A percentile compares a stretch with the other conserved stretches of the same genome.
These are phyloP conservation scores for Starmerella sp. DNA, from an alignment of 805 yeast genomes.

Conservation along the genomic window DNA sequence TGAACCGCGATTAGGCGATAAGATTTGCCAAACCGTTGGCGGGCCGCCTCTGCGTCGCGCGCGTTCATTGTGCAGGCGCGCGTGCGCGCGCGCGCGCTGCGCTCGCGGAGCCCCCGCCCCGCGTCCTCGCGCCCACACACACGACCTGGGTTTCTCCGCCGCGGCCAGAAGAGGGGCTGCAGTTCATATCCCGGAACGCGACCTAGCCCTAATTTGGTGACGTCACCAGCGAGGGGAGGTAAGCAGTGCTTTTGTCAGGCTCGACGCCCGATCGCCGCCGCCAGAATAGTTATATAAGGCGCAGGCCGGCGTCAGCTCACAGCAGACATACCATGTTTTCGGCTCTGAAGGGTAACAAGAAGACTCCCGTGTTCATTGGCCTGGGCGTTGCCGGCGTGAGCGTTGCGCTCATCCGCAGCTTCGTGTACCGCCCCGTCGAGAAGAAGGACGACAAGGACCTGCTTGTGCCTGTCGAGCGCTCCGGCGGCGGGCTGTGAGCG, in stretches of 20 bases:
- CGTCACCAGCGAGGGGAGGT: not conserved
- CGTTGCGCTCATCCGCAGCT: conserved; percentile 14
- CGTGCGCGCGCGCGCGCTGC: too few species aligned
- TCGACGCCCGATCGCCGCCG: conserved; percentile 3
- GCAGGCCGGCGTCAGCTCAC: not conserved
- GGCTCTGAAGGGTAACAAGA: not conserved
- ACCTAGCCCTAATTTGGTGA: not conserved
- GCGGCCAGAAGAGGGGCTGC: not conserved
- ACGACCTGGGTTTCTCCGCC: not conserved
- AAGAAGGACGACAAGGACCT: conserved; percentile 25
- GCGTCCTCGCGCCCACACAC: not conserved
- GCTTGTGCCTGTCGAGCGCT: conserved; percentile 30
- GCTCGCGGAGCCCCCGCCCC: too few species aligned
- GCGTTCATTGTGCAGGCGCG: too few species aligned
- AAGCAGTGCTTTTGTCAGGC: not conserved
- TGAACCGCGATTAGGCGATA: not conserved
- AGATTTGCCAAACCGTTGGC: not conserved
- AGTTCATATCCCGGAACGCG: not conserved
- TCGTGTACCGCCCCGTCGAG: conserved; percentile 27
- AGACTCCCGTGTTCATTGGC: not conserved
- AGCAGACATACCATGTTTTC: not conserved
- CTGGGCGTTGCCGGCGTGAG: conserved; percentile 14
- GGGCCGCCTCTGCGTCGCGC: not conserved
- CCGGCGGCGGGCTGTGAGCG: conserved; percentile 30
- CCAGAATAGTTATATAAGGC: conserved; percentile 1